Evolutionary conservation across 1,139 yeast species (phyloP), one percentile per base, ranked within the genome.

Genomic region (Lodderomyces theae): DNA sequence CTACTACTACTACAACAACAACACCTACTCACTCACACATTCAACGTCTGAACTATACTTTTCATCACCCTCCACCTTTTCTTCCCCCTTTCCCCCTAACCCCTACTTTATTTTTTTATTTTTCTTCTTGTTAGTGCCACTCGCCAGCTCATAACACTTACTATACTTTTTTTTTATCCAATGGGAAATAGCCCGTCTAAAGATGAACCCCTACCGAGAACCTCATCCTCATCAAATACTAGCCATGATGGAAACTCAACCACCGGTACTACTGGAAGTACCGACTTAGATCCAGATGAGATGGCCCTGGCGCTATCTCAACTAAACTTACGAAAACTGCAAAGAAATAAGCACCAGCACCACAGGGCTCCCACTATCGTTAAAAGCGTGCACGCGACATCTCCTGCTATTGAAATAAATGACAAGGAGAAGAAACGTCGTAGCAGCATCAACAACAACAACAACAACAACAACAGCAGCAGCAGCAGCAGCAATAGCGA

Each of bases 131-230:
- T 30, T 30, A 30, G 9, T 17, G 21, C 22, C 34, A 29, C 19
- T 33, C 16, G 22, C 22, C n/a, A n/a, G n/a, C n/a, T n/a, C n/a
- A n/a, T n/a, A n/a, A n/a, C n/a, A n/a, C n/a, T n/a, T n/a, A n/a
- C n/a, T n/a, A n/a, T n/a, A n/a, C n/a, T n/a, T n/a, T n/a, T n/a
- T 19, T 19, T 19, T 17, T 22, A 13, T 11, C 46, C 35, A 42
- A 77, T 77, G 82, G 82, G 82, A 66, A 77, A 75, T 61, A 74
- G 78, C 73, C 81, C 81, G 63, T 74, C 80, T 42, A 71, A 73
- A 60, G 64, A 72, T 64, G 77, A 69, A 52, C 70, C 77, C 58
- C 73, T 73, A 61, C 72, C 77, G 75, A 69, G 43, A 43, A 42
- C 51, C 10, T 30, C 45, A 12, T 33, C 42, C 33, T 39, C 45